Conservation (phyloP, 1,284 basidiomycete genomes). For the Mycena citricolor region DNA sequence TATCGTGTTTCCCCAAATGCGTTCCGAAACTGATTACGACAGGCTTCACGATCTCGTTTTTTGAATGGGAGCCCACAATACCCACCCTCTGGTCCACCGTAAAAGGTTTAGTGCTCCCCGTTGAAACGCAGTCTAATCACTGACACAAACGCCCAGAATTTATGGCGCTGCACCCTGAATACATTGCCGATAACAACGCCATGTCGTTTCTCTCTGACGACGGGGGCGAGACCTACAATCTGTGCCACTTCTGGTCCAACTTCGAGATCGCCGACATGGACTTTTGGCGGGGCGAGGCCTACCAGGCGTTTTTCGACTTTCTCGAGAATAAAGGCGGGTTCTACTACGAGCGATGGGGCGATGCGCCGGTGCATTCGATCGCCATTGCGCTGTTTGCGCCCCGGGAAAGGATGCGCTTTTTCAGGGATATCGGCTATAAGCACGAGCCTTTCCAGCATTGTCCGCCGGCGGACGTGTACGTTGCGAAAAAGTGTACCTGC, state of each 20-base stretch:
- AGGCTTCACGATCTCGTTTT: conserved; percentile 33
- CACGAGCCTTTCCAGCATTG: conserved; percentile 65
- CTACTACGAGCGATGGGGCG: conserved; percentile 84
- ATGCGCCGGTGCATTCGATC: conserved; percentile 82
- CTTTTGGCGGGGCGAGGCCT: conserved; percentile 76
- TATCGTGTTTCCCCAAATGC: conserved; percentile 28
- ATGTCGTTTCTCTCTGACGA: conserved; percentile 71
- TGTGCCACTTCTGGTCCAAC: conserved; percentile 82
- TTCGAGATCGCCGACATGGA: conserved; percentile 82
- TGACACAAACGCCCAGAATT: conserved; percentile 43
- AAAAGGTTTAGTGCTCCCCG: conserved; percentile 21
- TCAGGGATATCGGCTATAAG: conserved; percentile 60
- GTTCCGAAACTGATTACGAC: conserved; percentile 32
- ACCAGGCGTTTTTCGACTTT: conserved; percentile 74
- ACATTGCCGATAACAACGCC: conserved; percentile 63
- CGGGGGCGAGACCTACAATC: conserved; percentile 65
- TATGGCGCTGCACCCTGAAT: conserved; percentile 55
- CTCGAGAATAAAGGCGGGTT: conserved; percentile 79
- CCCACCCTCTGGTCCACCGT: conserved; percentile 30
- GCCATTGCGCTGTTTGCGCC: conserved; percentile 67
- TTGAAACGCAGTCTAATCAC: not conserved
- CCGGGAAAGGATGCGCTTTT: conserved; percentile 71
- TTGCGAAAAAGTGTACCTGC: conserved; percentile 50
- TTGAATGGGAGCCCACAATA: conserved; percentile 31
- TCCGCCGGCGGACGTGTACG: conserved; percentile 49